Percentiles rank a stretch among this genome's conserved stretches.
Conservation (phyloP, 257 asterid species). For the Parsonsia alboflavescens region DNA sequence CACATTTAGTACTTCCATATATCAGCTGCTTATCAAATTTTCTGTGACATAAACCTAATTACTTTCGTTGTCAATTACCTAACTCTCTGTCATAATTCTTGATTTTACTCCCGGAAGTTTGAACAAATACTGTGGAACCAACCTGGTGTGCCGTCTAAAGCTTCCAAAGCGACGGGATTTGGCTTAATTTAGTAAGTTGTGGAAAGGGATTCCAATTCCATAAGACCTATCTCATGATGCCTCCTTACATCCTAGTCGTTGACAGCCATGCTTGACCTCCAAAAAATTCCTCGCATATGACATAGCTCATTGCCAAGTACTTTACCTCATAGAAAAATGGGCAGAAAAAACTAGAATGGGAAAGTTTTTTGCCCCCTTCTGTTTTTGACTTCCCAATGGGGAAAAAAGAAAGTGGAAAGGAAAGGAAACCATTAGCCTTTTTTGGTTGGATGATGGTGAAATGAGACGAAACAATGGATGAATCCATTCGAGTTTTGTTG, state of each 20-base stretch:
- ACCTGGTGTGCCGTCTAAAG: no score
- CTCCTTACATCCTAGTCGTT: not conserved
- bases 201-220: not conserved
- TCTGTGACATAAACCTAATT: not conserved
- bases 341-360: not conserved
- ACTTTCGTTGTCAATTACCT: not conserved
- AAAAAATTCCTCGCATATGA: not conserved
- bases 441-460: not conserved
- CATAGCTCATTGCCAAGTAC: not conserved
- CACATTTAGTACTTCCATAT: not conserved
- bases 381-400: not conserved
- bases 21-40: not conserved
- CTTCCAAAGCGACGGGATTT: no score
- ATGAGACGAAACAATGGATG: not conserved
- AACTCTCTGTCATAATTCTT: no score
- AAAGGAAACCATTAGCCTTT: not conserved
- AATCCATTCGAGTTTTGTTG: not conserved
- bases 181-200: not conserved
- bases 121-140: no score
- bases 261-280: not conserved
- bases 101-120: no score
- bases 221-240: not conserved
- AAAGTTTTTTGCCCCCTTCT: not conserved
- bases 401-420: not conserved
- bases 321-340: not conserved